Conservation (phyloP, 805 yeast species). For the Danielia reshetovae region DNA sequence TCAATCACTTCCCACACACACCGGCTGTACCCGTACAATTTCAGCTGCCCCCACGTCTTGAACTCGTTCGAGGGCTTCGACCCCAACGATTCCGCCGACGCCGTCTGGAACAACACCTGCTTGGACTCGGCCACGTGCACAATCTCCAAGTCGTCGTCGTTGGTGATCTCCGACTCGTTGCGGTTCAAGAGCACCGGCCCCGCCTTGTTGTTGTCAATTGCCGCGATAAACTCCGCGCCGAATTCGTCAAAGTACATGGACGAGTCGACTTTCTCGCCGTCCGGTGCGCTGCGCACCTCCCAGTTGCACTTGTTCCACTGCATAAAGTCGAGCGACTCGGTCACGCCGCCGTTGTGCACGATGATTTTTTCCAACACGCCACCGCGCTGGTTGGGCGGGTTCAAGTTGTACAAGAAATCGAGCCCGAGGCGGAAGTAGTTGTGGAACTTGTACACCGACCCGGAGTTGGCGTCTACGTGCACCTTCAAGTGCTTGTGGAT, state of each 20-base stretch:
- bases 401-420: constrained; percentile 49
- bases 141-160: constrained; percentile 33
- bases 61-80: constrained; percentile 13
- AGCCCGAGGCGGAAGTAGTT: constrained; percentile 54
- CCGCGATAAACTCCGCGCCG: constrained; percentile 20
- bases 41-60: constrained; percentile 41
- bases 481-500: constrained; percentile 33
- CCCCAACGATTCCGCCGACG: constrained; percentile 9
- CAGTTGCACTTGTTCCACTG: constrained; percentile 51
- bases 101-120: neutral
- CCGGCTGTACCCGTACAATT: constrained; percentile 35
- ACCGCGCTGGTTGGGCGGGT: constrained; percentile 16
- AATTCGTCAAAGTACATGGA: constrained; percentile 30
- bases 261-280: constrained; percentile 17
- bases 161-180: constrained; percentile 35
- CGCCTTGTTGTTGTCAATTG: constrained; percentile 7
- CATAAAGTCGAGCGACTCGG: constrained; percentile 51
- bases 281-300: constrained; percentile 22
- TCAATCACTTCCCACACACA: constrained; percentile 43
- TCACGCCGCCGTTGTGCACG: constrained; percentile 47
- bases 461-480: constrained; percentile 3
- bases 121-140: constrained; percentile 21
- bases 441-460: constrained; percentile 40
- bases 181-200: constrained; percentile 36
- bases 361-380: constrained; percentile 44